phyloP scores from a whole-genome alignment of 2,329 filamentous ascomycete species.

The Exophiala spinifera region DNA sequence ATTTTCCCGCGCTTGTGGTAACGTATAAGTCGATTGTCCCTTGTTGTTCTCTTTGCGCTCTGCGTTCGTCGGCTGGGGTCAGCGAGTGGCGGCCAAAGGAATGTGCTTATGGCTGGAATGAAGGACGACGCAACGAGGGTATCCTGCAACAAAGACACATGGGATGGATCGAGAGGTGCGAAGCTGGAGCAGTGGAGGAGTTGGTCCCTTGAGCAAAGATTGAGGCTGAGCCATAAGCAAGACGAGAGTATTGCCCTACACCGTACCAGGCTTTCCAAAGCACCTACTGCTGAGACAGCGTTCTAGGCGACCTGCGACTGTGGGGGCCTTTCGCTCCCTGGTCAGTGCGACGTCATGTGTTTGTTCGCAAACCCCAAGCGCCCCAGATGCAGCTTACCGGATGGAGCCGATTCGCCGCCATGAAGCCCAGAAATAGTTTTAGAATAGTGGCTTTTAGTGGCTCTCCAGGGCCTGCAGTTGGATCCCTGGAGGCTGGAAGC shows the following conservation, averaged over 20 bases:
- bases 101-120: not conserved
- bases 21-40: not conserved
- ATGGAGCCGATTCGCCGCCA: too few relatives aligned
- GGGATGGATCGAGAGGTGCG: not conserved
- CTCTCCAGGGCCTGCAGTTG: too few relatives aligned
- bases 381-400: not conserved
- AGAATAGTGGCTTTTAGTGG: too few relatives aligned
- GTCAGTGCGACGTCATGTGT: not conserved
- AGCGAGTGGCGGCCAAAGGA: not conserved
- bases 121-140: conserved; percentile 1
- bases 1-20: not conserved
- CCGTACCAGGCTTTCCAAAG: too few relatives aligned
- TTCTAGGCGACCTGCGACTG: not conserved
- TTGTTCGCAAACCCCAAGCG: not conserved
- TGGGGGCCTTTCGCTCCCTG: not conserved
- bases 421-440: not conserved
- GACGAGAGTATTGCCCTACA: too few relatives aligned
- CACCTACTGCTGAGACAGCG: not conserved
- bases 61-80: not conserved
- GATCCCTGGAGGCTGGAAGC: too few relatives aligned
- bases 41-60: not conserved
- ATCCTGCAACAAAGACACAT: not conserved
- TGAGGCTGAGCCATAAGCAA: conserved; percentile 1
- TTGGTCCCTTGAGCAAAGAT: not conserved
- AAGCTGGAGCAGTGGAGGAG: not conserved